These are phyloP conservation scores for Kluyveromyces nonfermentans DNA, from an alignment of 805 yeast genomes.

Conservation along the genomic window DNA sequence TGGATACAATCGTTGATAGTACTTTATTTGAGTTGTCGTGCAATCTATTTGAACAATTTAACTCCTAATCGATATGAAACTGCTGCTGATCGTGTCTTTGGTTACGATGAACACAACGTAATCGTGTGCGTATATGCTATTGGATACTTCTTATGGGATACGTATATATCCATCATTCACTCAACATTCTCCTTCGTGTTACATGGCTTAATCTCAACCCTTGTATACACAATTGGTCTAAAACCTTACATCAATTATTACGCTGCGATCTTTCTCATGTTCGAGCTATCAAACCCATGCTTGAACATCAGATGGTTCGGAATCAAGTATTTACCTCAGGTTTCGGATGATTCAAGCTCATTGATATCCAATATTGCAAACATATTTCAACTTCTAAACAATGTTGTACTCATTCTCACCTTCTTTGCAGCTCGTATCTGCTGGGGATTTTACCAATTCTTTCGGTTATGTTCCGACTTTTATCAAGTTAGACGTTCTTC, in stretches of 20 bases:
- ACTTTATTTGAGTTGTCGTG: constrained; percentile 32
- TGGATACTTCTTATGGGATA: constrained; percentile 87
- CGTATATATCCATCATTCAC: constrained; percentile 50
- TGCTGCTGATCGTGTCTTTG: constrained; percentile 21
- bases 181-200: constrained; percentile 56
- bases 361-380: constrained; percentile 32
- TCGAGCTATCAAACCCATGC: constrained; percentile 83
- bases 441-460: constrained; percentile 75
- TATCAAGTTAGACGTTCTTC: constrained; percentile 31
- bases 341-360: constrained; percentile 8
- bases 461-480: constrained; percentile 39
- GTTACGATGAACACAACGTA: constrained; percentile 17
- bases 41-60: constrained; percentile 4
- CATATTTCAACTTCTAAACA: constrained; percentile 42
- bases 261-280: constrained; percentile 68
- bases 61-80: constrained; percentile 8
- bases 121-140: constrained; percentile 34
- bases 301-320: constrained; percentile 85
- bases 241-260: constrained; percentile 68
- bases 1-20: constrained; percentile 72
- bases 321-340: constrained; percentile 18
- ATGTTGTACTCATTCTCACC: constrained; percentile 43
- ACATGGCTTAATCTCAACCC: constrained; percentile 65
- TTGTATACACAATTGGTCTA: constrained; percentile 56
- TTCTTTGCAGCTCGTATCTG: constrained; percentile 67